Conservation (phyloP, 2,329 filamentous ascomycete species). For the Alternaria sp. region DNA sequence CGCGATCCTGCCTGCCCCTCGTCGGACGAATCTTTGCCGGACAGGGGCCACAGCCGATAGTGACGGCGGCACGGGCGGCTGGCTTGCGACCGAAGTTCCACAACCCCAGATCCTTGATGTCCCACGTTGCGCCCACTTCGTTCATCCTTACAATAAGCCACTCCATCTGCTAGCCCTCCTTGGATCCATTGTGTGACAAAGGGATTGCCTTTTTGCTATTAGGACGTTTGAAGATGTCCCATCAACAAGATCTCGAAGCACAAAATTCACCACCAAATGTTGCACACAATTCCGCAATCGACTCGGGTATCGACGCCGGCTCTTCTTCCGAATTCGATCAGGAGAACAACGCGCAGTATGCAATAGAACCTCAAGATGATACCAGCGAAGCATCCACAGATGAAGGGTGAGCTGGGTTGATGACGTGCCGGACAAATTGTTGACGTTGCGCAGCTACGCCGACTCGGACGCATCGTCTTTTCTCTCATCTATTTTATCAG, state of each 20-base stretch:
- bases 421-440: not conserved
- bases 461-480: constrained; percentile 35
- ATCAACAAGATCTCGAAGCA: not conserved
- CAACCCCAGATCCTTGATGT: constrained; percentile 1
- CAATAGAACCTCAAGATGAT: constrained; percentile 29
- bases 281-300: constrained; percentile 6
- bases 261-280: not conserved
- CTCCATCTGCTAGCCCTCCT: constrained; percentile 1
- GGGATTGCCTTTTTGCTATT: constrained; percentile 2
- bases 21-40: constrained; percentile 2
- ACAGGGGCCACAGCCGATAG: not conserved
- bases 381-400: constrained; percentile 31
- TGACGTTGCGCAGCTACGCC: constrained; percentile 26
- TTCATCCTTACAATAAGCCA: not conserved
- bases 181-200: not conserved
- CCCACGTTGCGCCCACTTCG: not conserved
- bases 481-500: constrained; percentile 34
- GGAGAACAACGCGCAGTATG: constrained; percentile 29
- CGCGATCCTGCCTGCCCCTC: not conserved
- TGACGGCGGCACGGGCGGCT: not conserved
- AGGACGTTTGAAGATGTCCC: constrained; percentile 1
- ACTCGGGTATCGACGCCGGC: constrained; percentile 31
- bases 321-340: constrained; percentile 30
- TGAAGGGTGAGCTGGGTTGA: constrained; percentile 28
- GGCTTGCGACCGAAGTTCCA: not conserved